Evolutionary conservation across 2,329 filamentous ascomycete genomes (phyloP).

Genomic region (Rutstroemia sp.): DNA sequence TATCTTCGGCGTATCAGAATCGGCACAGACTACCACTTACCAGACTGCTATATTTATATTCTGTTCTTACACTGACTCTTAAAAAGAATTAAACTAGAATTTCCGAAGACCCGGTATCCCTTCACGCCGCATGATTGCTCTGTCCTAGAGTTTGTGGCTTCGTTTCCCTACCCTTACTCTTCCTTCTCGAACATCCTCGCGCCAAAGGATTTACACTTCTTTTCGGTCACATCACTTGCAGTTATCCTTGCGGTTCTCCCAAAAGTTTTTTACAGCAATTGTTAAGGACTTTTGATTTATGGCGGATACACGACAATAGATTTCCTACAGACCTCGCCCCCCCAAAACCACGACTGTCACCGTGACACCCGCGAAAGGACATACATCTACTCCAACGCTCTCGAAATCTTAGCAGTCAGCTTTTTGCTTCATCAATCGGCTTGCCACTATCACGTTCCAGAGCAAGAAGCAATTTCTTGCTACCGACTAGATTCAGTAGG

Average conservation of each 20-base stretch:
- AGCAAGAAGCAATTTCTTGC: slow-evolving; percentile 25
- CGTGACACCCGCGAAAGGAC: slow-evolving; percentile 10
- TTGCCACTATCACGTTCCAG: background rate
- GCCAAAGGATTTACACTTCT: background rate
- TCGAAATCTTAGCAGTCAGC: background rate
- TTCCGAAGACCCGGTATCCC: slow-evolving; percentile 12
- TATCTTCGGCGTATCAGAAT: slow-evolving; percentile 15
- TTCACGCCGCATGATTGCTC: slow-evolving; percentile 24
- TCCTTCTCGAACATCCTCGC: slow-evolving; percentile 11
- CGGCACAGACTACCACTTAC: slow-evolving; percentile 11
- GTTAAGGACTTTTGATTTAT: slow-evolving; percentile 16
- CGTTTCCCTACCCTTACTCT: slow-evolving; percentile 20
- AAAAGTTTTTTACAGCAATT: slow-evolving; percentile 11
- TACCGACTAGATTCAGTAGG: slow-evolving; percentile 25
- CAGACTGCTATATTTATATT: background rate
- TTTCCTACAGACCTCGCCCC: slow-evolving; percentile 17
- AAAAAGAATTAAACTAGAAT: slow-evolving; percentile 13
- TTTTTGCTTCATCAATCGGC: slow-evolving; percentile 1
- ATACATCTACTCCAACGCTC: slow-evolving; percentile 13
- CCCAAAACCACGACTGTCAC: slow-evolving; percentile 14
- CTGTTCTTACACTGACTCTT: slow-evolving; percentile 13
- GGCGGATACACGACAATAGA: slow-evolving; percentile 25
- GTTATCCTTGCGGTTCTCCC: background rate
- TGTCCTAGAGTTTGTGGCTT: slow-evolving; percentile 16
- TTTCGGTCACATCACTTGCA: slow-evolving; percentile 2